Evolutionary conservation across 306 rosid genomes (phyloP).

Genomic region (Senna siamea): DNA sequence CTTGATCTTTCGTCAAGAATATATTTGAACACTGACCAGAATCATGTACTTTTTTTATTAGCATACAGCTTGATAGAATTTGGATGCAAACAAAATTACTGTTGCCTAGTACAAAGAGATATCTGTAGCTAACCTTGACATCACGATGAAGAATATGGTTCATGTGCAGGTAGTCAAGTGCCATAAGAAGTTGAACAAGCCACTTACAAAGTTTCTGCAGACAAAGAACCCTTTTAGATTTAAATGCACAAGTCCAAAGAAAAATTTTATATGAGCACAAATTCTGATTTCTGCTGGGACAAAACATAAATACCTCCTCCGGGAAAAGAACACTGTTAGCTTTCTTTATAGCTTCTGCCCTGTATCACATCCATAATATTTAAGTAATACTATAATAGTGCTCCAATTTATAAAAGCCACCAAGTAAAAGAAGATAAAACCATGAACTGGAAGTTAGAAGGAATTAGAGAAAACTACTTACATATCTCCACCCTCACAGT

Average conservation of each 20-base stretch:
- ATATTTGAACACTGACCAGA: slow-evolving; percentile 91
- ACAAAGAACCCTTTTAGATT: slow-evolving; percentile 31
- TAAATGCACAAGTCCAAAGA: slow-evolving; percentile 26
- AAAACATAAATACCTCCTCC: slow-evolving; percentile 69
- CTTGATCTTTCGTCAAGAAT: slow-evolving; percentile 93
- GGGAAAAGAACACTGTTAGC: slow-evolving; percentile 73
- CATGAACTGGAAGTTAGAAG: slow-evolving; percentile 11
- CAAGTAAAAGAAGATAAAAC: slow-evolving; percentile 33
- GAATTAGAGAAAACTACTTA: slow-evolving; percentile 48
- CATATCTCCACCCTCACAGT: slow-evolving; percentile 98
- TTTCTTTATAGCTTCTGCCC: slow-evolving; percentile 95
- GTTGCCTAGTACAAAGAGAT: slow-evolving; percentile 15
- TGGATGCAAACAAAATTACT: slow-evolving; percentile 32
- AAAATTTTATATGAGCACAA: neutral
- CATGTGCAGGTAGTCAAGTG: slow-evolving; percentile 91
- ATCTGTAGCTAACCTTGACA: slow-evolving; percentile 71
- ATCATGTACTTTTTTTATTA: slow-evolving; percentile 47
- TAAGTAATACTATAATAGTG: slow-evolving; percentile 20
- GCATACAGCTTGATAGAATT: slow-evolving; percentile 32
- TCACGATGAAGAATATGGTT: slow-evolving; percentile 98
- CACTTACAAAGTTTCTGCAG: slow-evolving; percentile 93
- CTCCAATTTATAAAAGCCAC: slow-evolving; percentile 33
- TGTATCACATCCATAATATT: slow-evolving; percentile 49
- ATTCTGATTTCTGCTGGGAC: slow-evolving; percentile 27
- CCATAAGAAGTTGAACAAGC: slow-evolving; percentile 99